These are phyloP conservation scores for Fusarium transvaalense DNA, from an alignment of 2,329 filamentous ascomycete genomes.

Conservation along the genomic window DNA sequence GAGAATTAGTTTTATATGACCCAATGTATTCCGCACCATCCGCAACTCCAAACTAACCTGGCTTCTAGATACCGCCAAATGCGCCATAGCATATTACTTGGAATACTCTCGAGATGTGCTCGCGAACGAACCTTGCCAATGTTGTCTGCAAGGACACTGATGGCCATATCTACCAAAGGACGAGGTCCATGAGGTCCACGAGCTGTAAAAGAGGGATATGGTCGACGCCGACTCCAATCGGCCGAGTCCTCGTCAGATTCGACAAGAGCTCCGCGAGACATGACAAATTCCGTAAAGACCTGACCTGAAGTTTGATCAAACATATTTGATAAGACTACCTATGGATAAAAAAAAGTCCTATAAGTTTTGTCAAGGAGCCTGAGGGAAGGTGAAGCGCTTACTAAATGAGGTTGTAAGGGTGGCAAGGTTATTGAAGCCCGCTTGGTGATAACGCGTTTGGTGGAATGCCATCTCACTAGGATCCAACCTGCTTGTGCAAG, in stretches of 20 bases:
- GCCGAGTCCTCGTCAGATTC: conserved; percentile 39
- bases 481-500: too few relatives aligned
- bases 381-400: not conserved
- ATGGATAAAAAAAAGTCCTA: not conserved
- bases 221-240: conserved; percentile 55
- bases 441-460: conserved; percentile 20
- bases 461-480: conserved; percentile 14
- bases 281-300: conserved; percentile 55
- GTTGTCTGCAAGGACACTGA: conserved; percentile 55
- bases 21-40: conserved; percentile 1
- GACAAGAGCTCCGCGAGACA: conserved; percentile 47
- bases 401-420: conserved; percentile 13
- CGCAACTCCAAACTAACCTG: conserved; percentile 49
- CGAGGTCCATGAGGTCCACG: conserved; percentile 52
- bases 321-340: conserved; percentile 44
- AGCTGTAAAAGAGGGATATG: conserved; percentile 46
- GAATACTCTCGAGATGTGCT: conserved; percentile 53
- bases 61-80: conserved; percentile 58
- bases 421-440: conserved; percentile 13
- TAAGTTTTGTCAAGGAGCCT: not conserved
- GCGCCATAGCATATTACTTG: conserved; percentile 52
- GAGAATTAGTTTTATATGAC: conserved; percentile 1
- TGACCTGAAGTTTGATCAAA: conserved; percentile 54
- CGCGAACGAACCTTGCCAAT: conserved; percentile 52
- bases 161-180: conserved; percentile 56